A percentile compares a stretch with the other conserved stretches of the same genome.
phyloP scores from a whole-genome alignment of 1,139 yeast species.

The Suhomyces wounanorum region DNA sequence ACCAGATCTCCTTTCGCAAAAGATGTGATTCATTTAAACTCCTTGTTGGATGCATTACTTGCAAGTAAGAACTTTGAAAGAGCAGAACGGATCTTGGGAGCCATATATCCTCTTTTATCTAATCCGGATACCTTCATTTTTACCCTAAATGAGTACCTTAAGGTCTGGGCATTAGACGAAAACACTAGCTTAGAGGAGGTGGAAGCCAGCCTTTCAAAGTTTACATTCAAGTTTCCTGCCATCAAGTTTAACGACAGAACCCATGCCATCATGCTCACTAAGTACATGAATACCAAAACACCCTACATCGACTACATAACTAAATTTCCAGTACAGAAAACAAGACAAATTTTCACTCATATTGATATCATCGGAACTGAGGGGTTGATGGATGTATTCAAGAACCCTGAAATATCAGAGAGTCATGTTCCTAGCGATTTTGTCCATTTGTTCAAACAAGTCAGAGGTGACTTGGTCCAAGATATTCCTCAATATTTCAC shows the following conservation, averaged over 20 bases:
- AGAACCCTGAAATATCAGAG: conserved; percentile 25
- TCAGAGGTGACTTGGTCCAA: conserved; percentile 17
- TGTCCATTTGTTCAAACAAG: conserved; percentile 30
- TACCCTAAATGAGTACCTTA: conserved; percentile 41
- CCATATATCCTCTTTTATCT: conserved; percentile 50
- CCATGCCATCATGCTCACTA: conserved; percentile 35
- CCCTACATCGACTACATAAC: conserved; percentile 15
- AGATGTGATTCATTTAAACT: conserved; percentile 69
- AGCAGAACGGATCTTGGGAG: conserved; percentile 67
- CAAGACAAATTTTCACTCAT: conserved; percentile 53
- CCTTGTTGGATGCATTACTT: conserved; percentile 78
- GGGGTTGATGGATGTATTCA: conserved; percentile 50
- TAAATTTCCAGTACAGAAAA: conserved; percentile 22
- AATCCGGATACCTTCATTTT: conserved; percentile 35
- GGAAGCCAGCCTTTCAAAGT: conserved; percentile 29
- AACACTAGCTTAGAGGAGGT: conserved; percentile 29
- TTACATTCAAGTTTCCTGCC: conserved; percentile 30
- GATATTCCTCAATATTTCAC: conserved; percentile 33
- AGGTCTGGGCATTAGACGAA: conserved; percentile 35
- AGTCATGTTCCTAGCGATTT: conserved; percentile 41
- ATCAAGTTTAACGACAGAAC: conserved; percentile 48
- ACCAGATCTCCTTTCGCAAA: conserved; percentile 51
- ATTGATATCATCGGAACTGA: conserved; percentile 71
- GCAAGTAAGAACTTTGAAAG: conserved; percentile 67
- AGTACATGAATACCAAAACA: conserved; percentile 15